Conservation (phyloP, 352 stramenopile genomes). For the Halophytophthora batemanensis region DNA sequence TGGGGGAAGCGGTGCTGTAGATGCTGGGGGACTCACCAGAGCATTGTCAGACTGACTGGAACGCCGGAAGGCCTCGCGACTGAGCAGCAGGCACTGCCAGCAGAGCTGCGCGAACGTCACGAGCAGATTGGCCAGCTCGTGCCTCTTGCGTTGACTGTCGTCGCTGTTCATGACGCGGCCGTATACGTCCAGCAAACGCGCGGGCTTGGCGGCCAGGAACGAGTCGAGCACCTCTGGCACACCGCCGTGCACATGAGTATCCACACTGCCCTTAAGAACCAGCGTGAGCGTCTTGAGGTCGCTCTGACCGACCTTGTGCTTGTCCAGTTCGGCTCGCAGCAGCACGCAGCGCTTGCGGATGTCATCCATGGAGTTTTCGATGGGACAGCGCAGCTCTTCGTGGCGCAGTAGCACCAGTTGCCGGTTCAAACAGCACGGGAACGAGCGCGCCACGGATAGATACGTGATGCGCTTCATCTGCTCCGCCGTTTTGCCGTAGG, state of each 20-base stretch:
- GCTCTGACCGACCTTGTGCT: constrained; percentile 36
- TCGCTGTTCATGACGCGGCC: constrained; percentile 31
- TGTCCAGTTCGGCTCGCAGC: constrained; percentile 53
- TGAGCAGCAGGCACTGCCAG: constrained; percentile 56
- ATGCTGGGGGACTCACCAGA: constrained; percentile 1
- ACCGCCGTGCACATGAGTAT: constrained; percentile 75
- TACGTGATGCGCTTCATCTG: constrained; percentile 71
- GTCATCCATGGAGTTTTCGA: constrained; percentile 78
- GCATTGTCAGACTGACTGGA: constrained; percentile 7
- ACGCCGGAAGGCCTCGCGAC: constrained; percentile 51
- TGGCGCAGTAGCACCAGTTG: constrained; percentile 35
- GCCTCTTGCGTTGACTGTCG: constrained; percentile 31
- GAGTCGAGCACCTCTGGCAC: constrained; percentile 71
- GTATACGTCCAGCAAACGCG: constrained; percentile 28
- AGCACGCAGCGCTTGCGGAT: constrained; percentile 59
- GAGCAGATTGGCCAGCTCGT: constrained; percentile 51
- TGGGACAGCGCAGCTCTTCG: constrained; percentile 56
- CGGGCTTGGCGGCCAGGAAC: constrained; percentile 33
- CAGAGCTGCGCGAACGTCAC: constrained; percentile 57
- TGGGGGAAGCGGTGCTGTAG: neutral
- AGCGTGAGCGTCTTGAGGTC: constrained; percentile 77
- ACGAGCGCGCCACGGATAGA: constrained; percentile 34
- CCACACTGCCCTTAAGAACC: constrained; percentile 77
- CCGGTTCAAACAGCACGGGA: constrained; percentile 50
- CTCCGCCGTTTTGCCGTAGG: constrained; percentile 63